These are phyloP conservation scores for Plasmodium falciparum DNA, from an alignment of 169 alveolate species.

Conservation along the genomic window DNA sequence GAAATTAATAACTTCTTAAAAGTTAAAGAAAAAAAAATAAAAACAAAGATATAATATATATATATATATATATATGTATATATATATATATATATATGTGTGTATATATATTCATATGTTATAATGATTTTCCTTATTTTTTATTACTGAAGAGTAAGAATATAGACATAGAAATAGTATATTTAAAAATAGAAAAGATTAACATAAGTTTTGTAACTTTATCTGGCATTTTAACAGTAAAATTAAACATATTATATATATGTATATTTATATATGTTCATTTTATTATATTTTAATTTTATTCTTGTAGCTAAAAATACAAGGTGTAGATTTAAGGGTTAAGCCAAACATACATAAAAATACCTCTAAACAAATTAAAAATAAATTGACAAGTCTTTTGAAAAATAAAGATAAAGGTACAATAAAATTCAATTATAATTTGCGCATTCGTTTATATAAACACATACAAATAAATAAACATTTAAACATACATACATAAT, in stretches of 20 bases:
- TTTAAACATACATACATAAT: neutral
- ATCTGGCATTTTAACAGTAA: constrained; percentile 63
- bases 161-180: constrained; percentile 65
- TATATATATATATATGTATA: no score
- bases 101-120: no score
- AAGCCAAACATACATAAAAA: constrained; percentile 61
- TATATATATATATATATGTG: no score
- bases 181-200: constrained; percentile 68
- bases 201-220: constrained; percentile 50
- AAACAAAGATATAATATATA: no score
- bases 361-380: constrained; percentile 61
- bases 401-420: constrained; percentile 33
- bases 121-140: neutral
- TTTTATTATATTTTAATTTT: neutral
- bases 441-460: neutral
- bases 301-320: constrained; percentile 32
- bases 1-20: constrained; percentile 62
- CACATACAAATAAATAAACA: neutral
- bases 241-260: neutral
- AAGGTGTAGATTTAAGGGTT: constrained; percentile 64
- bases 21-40: constrained; percentile 1
- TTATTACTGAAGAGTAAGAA: constrained; percentile 46
- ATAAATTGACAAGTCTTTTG: constrained; percentile 26
- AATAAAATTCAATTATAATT: neutral
- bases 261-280: neutral